These are phyloP conservation scores for Collariella sp. DNA, from an alignment of 495 filamentous ascomycete genomes.

Conservation along the genomic window DNA sequence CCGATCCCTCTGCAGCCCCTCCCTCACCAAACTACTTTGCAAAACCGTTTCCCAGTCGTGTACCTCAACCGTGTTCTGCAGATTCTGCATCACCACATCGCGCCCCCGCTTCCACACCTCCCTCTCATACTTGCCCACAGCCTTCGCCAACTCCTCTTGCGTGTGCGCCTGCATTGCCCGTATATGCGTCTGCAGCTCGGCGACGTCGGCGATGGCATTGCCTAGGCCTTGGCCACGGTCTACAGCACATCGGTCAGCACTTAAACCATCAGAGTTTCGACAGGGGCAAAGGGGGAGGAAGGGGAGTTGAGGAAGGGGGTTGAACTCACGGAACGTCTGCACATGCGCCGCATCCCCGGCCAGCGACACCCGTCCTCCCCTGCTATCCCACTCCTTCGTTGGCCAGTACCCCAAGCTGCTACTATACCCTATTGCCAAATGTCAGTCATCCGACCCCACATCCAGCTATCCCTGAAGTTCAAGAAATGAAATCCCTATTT, in stretches of 20 bases:
- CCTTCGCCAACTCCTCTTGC: conserved; percentile 14
- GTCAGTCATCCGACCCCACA: too few relatives aligned
- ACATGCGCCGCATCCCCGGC: conserved; percentile 46
- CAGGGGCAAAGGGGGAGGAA: too few relatives aligned
- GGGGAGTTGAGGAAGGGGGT: too few relatives aligned
- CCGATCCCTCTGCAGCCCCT: too few relatives aligned
- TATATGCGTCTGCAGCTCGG: conserved; percentile 24
- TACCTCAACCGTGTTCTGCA: conserved; percentile 26
- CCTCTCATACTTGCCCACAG: conserved; percentile 25
- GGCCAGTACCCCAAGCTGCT: conserved; percentile 21
- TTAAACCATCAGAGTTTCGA: too few relatives aligned
- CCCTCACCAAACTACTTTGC: conserved; percentile 2
- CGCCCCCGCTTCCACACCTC: conserved; percentile 28
- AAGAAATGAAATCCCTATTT: too few relatives aligned
- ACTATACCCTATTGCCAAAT: conserved; percentile 1
- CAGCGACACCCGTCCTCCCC: conserved; percentile 35
- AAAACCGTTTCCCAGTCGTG: conserved; percentile 31
- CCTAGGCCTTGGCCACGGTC: conserved; percentile 45
- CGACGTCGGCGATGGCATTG: conserved; percentile 38
- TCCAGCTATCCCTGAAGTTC: too few relatives aligned
- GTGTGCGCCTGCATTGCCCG: conserved; percentile 18
- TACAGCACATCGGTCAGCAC: not conserved
- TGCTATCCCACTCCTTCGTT: conserved; percentile 35
- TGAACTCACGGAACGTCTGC: conserved; percentile 36
- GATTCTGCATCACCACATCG: conserved; percentile 22